These are phyloP conservation scores for Penicillium sp. DNA, from an alignment of 2,329 filamentous ascomycete genomes.

Conservation along the genomic window DNA sequence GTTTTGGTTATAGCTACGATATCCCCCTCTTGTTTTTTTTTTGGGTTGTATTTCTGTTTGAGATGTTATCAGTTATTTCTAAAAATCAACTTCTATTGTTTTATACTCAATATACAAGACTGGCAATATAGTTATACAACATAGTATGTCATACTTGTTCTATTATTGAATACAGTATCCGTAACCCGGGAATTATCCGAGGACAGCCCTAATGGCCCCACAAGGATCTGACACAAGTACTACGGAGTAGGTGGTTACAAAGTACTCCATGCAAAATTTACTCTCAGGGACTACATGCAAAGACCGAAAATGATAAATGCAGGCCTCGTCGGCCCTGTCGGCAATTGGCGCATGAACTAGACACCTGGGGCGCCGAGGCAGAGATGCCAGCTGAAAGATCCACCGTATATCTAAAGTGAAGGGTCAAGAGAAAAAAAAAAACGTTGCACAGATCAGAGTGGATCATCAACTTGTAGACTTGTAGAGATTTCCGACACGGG, in stretches of 20 bases:
- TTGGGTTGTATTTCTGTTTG: neutral
- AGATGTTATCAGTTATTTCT: neutral
- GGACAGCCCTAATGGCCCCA: conserved; percentile 7
- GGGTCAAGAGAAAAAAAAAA: neutral
- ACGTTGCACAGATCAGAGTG: conserved; percentile 7
- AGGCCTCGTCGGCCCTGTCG: neutral
- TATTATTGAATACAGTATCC: no score
- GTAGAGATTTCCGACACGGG: conserved; percentile 3
- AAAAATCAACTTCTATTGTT: neutral
- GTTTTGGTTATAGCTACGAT: conserved; percentile 24
- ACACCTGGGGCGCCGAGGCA: conserved; percentile 25
- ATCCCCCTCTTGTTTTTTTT: conserved; percentile 19
- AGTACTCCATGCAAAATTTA: neutral
- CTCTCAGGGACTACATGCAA: neutral
- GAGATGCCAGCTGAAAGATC: conserved; percentile 25
- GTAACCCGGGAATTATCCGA: no score
- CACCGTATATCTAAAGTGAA: neutral
- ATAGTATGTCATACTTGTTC: neutral
- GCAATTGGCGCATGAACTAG: conserved; percentile 13
- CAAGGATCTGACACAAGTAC: neutral
- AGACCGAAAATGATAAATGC: neutral
- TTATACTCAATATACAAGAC: neutral
- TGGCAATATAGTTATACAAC: no score
- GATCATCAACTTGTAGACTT: neutral
- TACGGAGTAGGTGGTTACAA: no score